These are phyloP conservation scores for Clarkia xantiana DNA, from an alignment of 345 rosid species.

Conservation along the genomic window DNA sequence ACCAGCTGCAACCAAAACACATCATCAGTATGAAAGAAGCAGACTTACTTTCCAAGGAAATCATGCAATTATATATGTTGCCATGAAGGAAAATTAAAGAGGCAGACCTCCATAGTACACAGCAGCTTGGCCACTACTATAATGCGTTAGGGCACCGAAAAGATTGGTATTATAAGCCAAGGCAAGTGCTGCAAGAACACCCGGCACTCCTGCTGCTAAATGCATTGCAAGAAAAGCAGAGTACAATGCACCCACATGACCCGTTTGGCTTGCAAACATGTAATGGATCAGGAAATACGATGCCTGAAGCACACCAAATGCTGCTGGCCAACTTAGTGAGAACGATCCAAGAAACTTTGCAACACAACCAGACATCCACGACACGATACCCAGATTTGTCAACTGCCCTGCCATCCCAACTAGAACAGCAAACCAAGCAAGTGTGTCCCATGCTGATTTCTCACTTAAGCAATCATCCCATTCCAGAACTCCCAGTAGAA, in stretches of 20 bases:
- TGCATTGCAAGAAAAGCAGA: conserved; percentile 99
- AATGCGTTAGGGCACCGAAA: conserved; percentile 90
- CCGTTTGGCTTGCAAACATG: conserved; percentile 94
- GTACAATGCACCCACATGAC: conserved; percentile 85
- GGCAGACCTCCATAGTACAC: conserved; percentile 82
- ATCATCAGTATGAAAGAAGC: neutral
- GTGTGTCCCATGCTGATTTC: conserved; percentile 95
- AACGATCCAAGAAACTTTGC: conserved; percentile 51
- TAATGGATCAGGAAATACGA: conserved; percentile 86
- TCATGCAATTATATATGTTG: neutral
- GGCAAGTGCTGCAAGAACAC: conserved; percentile 62
- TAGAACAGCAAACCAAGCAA: conserved; percentile 88
- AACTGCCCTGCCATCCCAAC: conserved; percentile 96
- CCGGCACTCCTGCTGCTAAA: conserved; percentile 81
- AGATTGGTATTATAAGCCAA: conserved; percentile 87
- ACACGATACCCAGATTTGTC: conserved; percentile 71
- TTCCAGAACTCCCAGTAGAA: conserved; percentile 74
- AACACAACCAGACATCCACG: conserved; percentile 79
- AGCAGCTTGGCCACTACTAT: conserved; percentile 97
- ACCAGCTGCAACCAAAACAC: conserved; percentile 45
- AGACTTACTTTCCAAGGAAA: neutral
- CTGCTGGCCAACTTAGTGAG: conserved; percentile 84
- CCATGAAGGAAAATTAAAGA: neutral
- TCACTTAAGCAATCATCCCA: conserved; percentile 96
- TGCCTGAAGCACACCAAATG: conserved; percentile 82